Evolutionary conservation across 2,329 filamentous ascomycete genomes (phyloP).

Genomic region (Ascochyta rabiei): DNA sequence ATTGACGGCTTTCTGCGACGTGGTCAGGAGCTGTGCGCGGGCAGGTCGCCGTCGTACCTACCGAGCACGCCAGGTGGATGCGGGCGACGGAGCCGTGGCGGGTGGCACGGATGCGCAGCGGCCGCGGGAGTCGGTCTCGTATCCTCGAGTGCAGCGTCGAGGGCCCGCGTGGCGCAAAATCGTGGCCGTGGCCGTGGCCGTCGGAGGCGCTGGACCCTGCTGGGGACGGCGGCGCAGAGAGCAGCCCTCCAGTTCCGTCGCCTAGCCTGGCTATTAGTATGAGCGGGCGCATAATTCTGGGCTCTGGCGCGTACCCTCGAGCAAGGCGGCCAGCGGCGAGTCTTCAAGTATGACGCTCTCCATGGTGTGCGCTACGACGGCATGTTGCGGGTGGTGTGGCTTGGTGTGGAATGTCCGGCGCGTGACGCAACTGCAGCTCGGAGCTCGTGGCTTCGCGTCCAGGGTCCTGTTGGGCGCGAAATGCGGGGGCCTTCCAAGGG

Average conservation of each 20-base stretch:
- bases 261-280: constrained; percentile 38
- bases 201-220: constrained; percentile 23
- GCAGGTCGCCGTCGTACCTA: constrained; percentile 22
- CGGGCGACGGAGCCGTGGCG: constrained; percentile 48
- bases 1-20: constrained; percentile 68
- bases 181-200: constrained; percentile 36
- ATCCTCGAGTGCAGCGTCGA: constrained; percentile 58
- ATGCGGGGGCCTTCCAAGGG: constrained; percentile 8
- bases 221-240: constrained; percentile 32
- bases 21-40: constrained; percentile 18
- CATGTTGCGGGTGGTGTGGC: constrained; percentile 37
- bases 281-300: constrained; percentile 2
- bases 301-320: constrained; percentile 69
- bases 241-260: constrained; percentile 36
- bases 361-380: constrained; percentile 59
- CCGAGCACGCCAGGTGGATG: constrained; percentile 48
- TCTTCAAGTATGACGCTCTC: constrained; percentile 87
- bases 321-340: constrained; percentile 85
- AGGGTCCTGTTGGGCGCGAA: neutral
- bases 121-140: constrained; percentile 56
- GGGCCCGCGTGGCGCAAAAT: constrained; percentile 59
- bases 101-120: constrained; percentile 47
- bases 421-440: constrained; percentile 2
- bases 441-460: neutral
- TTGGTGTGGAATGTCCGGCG: constrained; percentile 22